A percentile compares a stretch with the other conserved stretches of the same genome.
phyloP scores from a whole-genome alignment of 225 moss, liverwort and hornwort genomes.

The Sphagnum tenellum region DNA sequence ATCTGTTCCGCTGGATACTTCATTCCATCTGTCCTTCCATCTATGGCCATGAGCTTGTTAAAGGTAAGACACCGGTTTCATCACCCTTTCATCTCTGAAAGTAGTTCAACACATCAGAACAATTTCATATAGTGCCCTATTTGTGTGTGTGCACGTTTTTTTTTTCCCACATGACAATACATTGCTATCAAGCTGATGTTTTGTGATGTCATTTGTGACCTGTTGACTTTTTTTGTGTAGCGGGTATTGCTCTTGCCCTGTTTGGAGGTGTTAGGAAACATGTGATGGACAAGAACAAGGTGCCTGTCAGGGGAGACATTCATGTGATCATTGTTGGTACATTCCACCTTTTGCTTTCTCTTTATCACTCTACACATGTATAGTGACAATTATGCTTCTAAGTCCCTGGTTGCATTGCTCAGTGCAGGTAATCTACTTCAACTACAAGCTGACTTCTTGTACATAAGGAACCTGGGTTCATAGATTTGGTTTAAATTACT shows the following conservation, averaged over 20 bases:
- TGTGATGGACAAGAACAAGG: constrained; percentile 84
- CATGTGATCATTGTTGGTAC: constrained; percentile 91
- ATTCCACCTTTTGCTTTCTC: background rate
- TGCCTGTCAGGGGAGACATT: constrained; percentile 92
- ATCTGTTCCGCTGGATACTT: constrained; percentile 75
- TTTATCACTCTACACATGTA: background rate
- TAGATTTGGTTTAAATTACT: constrained; percentile 1
- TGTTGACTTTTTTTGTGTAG: constrained; percentile 27
- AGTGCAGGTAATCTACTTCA: background rate
- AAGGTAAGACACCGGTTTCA: constrained; percentile 35
- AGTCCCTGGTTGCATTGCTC: background rate
- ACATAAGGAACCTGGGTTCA: too few relatives aligned
- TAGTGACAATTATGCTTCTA: background rate
- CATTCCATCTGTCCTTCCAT: constrained; percentile 97
- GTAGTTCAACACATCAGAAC: too few relatives aligned
- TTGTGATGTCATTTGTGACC: background rate
- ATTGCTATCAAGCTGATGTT: background rate
- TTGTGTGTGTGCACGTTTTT: background rate
- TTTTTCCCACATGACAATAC: background rate
- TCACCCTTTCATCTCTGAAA: too few relatives aligned
- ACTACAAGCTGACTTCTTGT: background rate
- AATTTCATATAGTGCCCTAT: too few relatives aligned
- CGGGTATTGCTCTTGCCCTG: constrained; percentile 83
- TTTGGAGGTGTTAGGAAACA: constrained; percentile 97
- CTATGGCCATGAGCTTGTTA: constrained; percentile 95